Evolutionary conservation across 306 rosid species (phyloP).

Genomic region (Lotus japonicus): DNA sequence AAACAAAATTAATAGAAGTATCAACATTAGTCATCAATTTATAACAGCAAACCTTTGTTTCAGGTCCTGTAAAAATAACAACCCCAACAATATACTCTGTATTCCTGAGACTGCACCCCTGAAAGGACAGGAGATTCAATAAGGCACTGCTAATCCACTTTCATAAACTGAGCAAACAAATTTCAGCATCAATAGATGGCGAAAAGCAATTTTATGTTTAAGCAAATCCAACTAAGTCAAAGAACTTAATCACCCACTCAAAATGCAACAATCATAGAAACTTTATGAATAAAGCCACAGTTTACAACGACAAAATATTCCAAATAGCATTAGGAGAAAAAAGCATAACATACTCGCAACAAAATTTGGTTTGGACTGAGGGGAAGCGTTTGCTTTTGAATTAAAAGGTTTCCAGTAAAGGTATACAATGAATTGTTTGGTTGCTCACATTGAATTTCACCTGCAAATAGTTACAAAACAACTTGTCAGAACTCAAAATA

Average conservation of each 20-base stretch:
- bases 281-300: slow-evolving; percentile 3
- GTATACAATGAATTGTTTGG: slow-evolving; percentile 95
- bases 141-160: slow-evolving; percentile 14
- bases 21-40: slow-evolving; percentile 6
- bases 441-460: slow-evolving; percentile 94
- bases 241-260: not conserved
- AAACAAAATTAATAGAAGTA: not conserved
- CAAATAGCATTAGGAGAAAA: slow-evolving; percentile 12
- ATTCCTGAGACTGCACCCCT: slow-evolving; percentile 99
- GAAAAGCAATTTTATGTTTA: not conserved
- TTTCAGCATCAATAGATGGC: slow-evolving; percentile 1
- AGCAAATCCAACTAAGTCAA: slow-evolving; percentile 15
- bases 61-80: slow-evolving; percentile 92
- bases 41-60: slow-evolving; percentile 73
- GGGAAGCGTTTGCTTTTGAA: slow-evolving; percentile 78
- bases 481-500: slow-evolving; percentile 1
- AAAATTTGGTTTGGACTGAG: slow-evolving; percentile 76
- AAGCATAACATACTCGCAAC: slow-evolving; percentile 58
- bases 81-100: slow-evolving; percentile 86
- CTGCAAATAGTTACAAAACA: slow-evolving; percentile 36
- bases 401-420: slow-evolving; percentile 79
- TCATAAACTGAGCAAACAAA: not conserved
- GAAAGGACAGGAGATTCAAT: slow-evolving; percentile 25
- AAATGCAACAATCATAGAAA: not conserved
- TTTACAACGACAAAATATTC: slow-evolving; percentile 5